phyloP scores from a whole-genome alignment of 108 stramenopile genomes.

The Nitzschia sp. region DNA sequence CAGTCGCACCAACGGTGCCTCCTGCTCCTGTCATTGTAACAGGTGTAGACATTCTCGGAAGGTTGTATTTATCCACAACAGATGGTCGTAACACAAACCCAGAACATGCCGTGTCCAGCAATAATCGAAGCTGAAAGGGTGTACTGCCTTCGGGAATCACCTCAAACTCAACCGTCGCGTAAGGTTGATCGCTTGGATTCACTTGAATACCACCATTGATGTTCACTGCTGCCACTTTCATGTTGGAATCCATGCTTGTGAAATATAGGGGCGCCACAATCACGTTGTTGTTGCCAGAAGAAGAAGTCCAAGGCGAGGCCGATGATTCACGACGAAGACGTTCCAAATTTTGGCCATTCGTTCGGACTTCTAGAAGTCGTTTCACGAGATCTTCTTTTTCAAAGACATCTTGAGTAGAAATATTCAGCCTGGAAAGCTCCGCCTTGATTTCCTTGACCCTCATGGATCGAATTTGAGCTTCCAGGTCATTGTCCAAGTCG shows the following conservation, averaged over 20 bases:
- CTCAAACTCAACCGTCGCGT: conserved; percentile 41
- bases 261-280: conserved; percentile 34
- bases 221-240: conserved; percentile 46
- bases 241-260: conserved; percentile 41
- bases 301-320: neutral
- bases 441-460: conserved; percentile 66
- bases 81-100: conserved; percentile 70
- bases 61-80: conserved; percentile 43
- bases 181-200: conserved; percentile 52
- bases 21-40: conserved; percentile 77
- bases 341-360: neutral
- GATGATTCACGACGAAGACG: neutral
- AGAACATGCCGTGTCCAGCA: conserved; percentile 85
- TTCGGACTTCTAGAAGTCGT: conserved; percentile 46
- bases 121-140: conserved; percentile 41
- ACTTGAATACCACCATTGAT: conserved; percentile 44
- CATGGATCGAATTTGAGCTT: conserved; percentile 47
- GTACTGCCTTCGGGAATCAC: conserved; percentile 28
- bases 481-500: neutral
- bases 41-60: conserved; percentile 36
- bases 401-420: conserved; percentile 59
- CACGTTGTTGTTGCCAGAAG: too few relatives aligned
- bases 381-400: conserved; percentile 84
- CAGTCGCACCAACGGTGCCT: conserved; percentile 36
- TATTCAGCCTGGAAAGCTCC: conserved; percentile 44